A percentile compares a stretch with the other conserved stretches of the same genome.
phyloP scores from a whole-genome alignment of 495 filamentous ascomycete genomes.

The Trichoderma gamsii region DNA sequence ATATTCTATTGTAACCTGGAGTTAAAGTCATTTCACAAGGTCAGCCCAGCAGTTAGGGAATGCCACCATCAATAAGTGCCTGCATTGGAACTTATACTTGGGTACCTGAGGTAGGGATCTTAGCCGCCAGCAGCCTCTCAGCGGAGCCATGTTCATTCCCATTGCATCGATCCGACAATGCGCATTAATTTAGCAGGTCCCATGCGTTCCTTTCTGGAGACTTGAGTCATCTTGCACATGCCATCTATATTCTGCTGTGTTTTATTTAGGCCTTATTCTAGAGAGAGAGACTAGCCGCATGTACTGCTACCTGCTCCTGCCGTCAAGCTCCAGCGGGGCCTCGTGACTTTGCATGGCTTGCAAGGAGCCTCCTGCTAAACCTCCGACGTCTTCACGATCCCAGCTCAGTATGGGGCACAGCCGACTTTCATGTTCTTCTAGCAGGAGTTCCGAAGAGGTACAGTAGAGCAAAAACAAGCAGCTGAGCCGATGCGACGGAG shows the following conservation, averaged over 20 bases:
- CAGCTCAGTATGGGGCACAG: background rate
- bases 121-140: no score
- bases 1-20: background rate
- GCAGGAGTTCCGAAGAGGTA: background rate
- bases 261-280: no score
- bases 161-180: no score
- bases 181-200: no score
- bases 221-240: no score
- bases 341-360: background rate
- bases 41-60: background rate
- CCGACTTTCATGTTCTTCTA: background rate
- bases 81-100: no score
- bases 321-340: background rate
- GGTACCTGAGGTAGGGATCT: no score
- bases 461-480: background rate
- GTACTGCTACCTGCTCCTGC: background rate
- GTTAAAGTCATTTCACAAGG: background rate
- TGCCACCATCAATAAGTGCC: no score
- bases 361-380: conserved; percentile 2
- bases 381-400: conserved; percentile 3
- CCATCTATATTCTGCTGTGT: no score
- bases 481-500: background rate
- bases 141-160: no score
- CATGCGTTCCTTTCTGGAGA: no score
- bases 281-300: no score